These are phyloP conservation scores for Ophiocordyceps sinensis DNA, from an alignment of 2,329 filamentous ascomycete species.

Conservation along the genomic window DNA sequence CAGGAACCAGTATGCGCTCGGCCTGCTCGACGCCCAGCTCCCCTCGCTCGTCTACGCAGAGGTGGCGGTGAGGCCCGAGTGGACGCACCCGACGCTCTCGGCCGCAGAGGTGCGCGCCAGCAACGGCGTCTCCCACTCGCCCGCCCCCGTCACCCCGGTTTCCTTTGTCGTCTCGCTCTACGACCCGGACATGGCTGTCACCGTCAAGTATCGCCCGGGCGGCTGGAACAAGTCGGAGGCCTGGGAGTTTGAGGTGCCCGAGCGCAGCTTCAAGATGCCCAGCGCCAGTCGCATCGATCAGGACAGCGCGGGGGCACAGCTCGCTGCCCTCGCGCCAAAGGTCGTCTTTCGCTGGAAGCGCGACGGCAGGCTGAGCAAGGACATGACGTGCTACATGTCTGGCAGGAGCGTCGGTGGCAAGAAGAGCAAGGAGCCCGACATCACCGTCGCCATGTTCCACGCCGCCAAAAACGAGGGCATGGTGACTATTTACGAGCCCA, in stretches of 20 bases:
- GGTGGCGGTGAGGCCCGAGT: constrained; percentile 70
- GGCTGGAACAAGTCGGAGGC: constrained; percentile 67
- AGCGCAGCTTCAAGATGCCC: constrained; percentile 68
- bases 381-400: constrained; percentile 77
- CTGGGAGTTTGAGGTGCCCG: constrained; percentile 90
- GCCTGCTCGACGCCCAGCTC: constrained; percentile 69
- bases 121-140: constrained; percentile 45
- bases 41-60: constrained; percentile 77
- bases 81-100: constrained; percentile 70
- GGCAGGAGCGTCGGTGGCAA: constrained; percentile 64
- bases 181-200: constrained; percentile 76
- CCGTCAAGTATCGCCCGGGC: constrained; percentile 55
- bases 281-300: constrained; percentile 67
- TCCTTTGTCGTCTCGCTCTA: constrained; percentile 80
- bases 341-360: constrained; percentile 80
- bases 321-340: constrained; percentile 48
- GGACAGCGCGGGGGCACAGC: constrained; percentile 24
- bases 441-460: constrained; percentile 80
- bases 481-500: constrained; percentile 85
- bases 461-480: constrained; percentile 46
- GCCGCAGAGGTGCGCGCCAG: constrained; percentile 66
- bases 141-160: constrained; percentile 58
- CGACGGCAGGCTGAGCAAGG: constrained; percentile 72
- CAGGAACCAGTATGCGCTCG: constrained; percentile 74
- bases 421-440: constrained; percentile 85